Evolutionary conservation across 164 flowering plant species (phyloP).

Genomic region (Paratinospora sagittata): DNA sequence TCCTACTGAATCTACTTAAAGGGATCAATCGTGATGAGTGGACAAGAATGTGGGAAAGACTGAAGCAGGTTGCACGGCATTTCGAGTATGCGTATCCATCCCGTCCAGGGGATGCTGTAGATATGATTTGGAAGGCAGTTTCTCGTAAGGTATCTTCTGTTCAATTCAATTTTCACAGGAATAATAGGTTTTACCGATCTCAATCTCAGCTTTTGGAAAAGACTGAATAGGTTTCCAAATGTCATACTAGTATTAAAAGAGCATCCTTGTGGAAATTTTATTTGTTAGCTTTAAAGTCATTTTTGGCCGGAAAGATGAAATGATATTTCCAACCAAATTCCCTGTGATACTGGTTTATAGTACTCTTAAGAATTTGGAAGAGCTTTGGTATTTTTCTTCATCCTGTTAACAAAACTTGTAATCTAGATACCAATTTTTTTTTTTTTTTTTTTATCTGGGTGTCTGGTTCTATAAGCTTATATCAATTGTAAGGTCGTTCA

Average conservation of each 20-base stretch:
- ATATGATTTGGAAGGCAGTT: constrained; percentile 85
- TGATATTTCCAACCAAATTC: constrained; percentile 1
- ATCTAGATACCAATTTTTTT: neutral
- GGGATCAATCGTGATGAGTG: constrained; percentile 49
- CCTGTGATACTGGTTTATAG: neutral
- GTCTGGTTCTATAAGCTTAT: neutral
- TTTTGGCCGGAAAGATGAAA: constrained; percentile 1
- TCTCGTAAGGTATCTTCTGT: constrained; percentile 37
- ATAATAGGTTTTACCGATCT: constrained; percentile 38
- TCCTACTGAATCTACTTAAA: constrained; percentile 55
- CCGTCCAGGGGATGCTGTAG: constrained; percentile 63
- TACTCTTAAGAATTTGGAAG: constrained; percentile 7
- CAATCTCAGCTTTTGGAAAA: constrained; percentile 23
- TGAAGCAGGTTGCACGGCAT: constrained; percentile 52
- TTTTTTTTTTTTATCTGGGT: neutral
- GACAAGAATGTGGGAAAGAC: constrained; percentile 71
- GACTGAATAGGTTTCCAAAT: constrained; percentile 2
- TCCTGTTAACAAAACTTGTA: neutral
- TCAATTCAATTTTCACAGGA: constrained; percentile 31
- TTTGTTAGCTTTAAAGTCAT: neutral
- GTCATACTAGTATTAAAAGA: too few relatives aligned
- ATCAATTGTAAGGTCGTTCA: neutral
- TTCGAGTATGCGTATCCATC: constrained; percentile 82
- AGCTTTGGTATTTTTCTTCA: neutral
- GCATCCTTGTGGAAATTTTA: neutral